Evolutionary conservation across 805 yeast genomes (phyloP), one percentile per base, ranked within the genome.

Genomic region (Deakozyma indianensis): DNA sequence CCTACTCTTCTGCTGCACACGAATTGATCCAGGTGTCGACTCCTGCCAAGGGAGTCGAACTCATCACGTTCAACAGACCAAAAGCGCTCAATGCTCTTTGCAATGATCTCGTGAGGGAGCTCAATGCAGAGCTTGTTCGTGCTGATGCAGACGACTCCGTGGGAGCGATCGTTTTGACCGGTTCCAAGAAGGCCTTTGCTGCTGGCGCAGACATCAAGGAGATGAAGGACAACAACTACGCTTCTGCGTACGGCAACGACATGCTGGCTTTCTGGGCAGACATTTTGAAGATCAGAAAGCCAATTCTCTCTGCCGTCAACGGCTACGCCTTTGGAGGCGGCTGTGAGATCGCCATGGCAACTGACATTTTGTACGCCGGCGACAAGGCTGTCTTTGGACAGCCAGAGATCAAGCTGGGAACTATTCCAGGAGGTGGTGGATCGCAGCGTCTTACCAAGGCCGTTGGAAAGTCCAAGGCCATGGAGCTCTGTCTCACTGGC

Each of bases 291-390:
- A 56, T 66, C 49, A 59, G 60, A 48, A 68, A 71, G 56, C 78
- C 78, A n/a, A 54, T 73, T 35, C 65, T 73, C 44, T 74, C 75
- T 20, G 78, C 77, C 3, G 76, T 73, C 32, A 70, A 69, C 50
- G 78, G 78, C 9, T 72, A 57, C 50, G 77, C 77, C 2, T 64
- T 74, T 11, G 78, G 78, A 23, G 78, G 78, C 18, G 78, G 78
- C 20, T 71, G 74, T 48, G 78, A 73, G 53, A 56, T 73, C 32
- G 77, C 78, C 20, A 71, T 73, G 77, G 60, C 65, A 59, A 65
- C 70, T 32, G 78, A 73, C 51, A 67, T 73, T 47, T 57, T 73
- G 41, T 73, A 73, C 47, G 73, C 73, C 16, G 73, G 76, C 18
- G 66, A 65, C 35, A 59, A 60, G 47, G 74, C 77, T 18, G 56